Conservation (phyloP, 2,329 filamentous ascomycete species). For the Rosellinia necatrix region DNA sequence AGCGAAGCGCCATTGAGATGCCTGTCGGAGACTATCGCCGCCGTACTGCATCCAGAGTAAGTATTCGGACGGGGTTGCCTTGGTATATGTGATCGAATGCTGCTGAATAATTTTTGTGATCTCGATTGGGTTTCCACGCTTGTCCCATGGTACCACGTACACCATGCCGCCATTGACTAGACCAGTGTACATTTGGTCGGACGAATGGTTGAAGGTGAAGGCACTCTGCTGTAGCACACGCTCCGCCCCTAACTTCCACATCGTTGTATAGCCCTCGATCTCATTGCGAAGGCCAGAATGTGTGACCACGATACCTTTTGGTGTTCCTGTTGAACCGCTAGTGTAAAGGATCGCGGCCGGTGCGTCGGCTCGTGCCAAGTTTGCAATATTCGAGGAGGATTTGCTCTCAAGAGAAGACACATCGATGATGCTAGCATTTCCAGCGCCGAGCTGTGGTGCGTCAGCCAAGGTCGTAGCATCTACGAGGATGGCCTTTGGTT, state of each 20-base stretch:
- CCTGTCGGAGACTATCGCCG: constrained; percentile 6
- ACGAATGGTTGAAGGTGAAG: constrained; percentile 47
- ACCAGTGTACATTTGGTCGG: constrained; percentile 37
- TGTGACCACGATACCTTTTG: constrained; percentile 43
- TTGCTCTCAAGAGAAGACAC: not conserved
- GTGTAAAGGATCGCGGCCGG: constrained; percentile 35
- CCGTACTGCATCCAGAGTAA: constrained; percentile 30
- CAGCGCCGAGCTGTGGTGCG: not conserved
- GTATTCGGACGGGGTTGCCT: constrained; percentile 47
- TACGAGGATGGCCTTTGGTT: constrained; percentile 40
- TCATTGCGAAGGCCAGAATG: constrained; percentile 38
- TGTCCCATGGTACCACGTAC: constrained; percentile 39
- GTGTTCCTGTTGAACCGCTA: constrained; percentile 31
- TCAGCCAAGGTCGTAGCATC: constrained; percentile 2
- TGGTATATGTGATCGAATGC: constrained; percentile 43
- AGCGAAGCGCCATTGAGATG: constrained; percentile 39
- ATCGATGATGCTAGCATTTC: constrained; percentile 9
- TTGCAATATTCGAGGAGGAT: not conserved
- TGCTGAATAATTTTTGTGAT: constrained; percentile 42
- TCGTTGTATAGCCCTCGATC: constrained; percentile 31
- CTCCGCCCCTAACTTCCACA: constrained; percentile 29
- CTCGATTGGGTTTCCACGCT: constrained; percentile 41
- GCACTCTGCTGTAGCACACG: constrained; percentile 47
- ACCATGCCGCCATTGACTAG: constrained; percentile 43
- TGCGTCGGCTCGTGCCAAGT: not conserved